Evolutionary conservation across 805 yeast species (phyloP).

Genomic region (Wickerhamiella siamensis): DNA sequence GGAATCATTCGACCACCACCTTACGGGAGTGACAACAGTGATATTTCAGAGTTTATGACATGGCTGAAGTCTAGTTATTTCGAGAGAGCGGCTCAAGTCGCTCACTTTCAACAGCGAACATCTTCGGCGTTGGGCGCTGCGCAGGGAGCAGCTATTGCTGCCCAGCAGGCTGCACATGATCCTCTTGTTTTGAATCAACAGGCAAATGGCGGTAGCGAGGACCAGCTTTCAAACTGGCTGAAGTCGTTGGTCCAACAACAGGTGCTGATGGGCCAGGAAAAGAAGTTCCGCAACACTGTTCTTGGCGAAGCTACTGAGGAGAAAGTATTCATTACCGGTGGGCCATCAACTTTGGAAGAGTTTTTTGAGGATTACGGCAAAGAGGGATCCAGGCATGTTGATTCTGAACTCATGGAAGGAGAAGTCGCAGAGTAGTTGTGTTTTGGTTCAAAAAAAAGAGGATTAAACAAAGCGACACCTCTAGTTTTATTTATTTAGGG

Average conservation of each 20-base stretch:
- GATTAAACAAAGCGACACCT: neutral
- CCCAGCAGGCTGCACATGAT: constrained; percentile 14
- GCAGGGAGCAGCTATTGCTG: constrained; percentile 17
- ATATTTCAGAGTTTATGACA: constrained; percentile 36
- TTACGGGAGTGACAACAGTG: constrained; percentile 31
- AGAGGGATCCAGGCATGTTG: neutral
- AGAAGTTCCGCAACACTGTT: constrained; percentile 22
- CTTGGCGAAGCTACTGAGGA: constrained; percentile 10
- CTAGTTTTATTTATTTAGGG: neutral
- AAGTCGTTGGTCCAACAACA: constrained; percentile 21
- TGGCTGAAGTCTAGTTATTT: constrained; percentile 29
- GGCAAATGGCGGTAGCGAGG: neutral
- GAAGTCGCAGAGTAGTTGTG: neutral
- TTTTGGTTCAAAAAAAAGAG: neutral
- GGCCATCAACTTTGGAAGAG: constrained; percentile 12
- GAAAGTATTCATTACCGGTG: constrained; percentile 14
- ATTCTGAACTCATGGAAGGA: neutral
- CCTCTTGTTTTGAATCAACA: constrained; percentile 7
- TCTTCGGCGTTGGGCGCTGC: constrained; percentile 13
- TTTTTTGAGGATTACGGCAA: constrained; percentile 1
- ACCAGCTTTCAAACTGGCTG: constrained; percentile 23
- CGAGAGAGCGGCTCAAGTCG: constrained; percentile 12
- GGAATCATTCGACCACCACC: constrained; percentile 50
- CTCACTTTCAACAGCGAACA: constrained; percentile 11
- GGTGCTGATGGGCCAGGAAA: constrained; percentile 24